Percentiles rank a stretch among this genome's conserved stretches.
These are phyloP conservation scores for Hypoxylon crocopeplum DNA, from an alignment of 495 filamentous ascomycete genomes.

Conservation along the genomic window DNA sequence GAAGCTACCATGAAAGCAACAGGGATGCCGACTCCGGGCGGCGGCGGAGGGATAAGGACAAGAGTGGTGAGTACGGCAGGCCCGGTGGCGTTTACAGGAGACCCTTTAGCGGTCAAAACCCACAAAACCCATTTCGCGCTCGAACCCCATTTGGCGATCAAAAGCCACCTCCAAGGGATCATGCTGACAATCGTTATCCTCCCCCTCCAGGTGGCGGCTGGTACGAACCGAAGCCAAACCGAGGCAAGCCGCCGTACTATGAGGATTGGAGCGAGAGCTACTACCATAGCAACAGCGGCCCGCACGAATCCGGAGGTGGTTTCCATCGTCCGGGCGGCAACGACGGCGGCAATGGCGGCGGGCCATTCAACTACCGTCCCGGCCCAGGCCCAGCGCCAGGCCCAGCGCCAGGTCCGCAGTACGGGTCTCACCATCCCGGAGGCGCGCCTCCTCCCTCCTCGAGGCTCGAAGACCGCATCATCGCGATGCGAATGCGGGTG, in stretches of 20 bases:
- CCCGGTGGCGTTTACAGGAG: too few relatives aligned
- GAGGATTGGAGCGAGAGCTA: slow-evolving; percentile 10
- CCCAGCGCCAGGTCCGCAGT: background rate
- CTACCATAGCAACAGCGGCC: background rate
- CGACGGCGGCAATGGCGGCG: too few relatives aligned
- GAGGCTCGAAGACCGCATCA: slow-evolving; percentile 7
- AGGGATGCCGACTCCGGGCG: background rate
- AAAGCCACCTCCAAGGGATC: background rate
- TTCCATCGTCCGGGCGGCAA: background rate
- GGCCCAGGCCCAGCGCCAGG: background rate
- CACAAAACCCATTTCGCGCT: too few relatives aligned
- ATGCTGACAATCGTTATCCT: background rate
- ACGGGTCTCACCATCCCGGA: background rate
- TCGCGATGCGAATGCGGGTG: slow-evolving; percentile 14
- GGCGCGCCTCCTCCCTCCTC: background rate
- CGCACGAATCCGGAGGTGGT: background rate
- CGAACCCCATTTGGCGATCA: too few relatives aligned
- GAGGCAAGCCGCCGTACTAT: slow-evolving; percentile 5
- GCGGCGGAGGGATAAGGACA: slow-evolving; percentile 4
- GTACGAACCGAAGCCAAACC: slow-evolving; percentile 9
- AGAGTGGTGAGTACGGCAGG: too few relatives aligned
- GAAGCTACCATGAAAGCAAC: background rate
- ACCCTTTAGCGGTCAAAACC: too few relatives aligned
- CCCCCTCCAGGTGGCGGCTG: background rate
- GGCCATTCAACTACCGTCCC: too few relatives aligned